Base-by-base conservation (phyloP, 108 stramenopile species). In the Licmophora abbreviata region DNA sequence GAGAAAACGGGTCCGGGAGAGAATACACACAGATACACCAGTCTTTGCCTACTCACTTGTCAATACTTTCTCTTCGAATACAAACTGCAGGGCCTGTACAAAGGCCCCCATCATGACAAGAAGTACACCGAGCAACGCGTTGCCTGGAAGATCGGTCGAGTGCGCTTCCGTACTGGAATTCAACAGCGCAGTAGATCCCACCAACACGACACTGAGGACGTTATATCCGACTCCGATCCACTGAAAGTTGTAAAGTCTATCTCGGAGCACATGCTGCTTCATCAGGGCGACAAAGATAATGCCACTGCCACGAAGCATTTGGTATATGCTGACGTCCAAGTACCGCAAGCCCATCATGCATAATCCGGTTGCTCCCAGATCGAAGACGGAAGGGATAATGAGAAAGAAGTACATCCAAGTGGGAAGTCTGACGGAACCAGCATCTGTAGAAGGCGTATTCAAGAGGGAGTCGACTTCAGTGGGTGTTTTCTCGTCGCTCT, bases 31-130 rank as follows among this genome's bases (percentile, higher is more conserved):
- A n/a, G n/a, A n/a, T n/a, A n/a, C n/a, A n/a, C n/a, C n/a, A n/a
- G n/a, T n/a, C n/a, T n/a, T n/a, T n/a, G n/a, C n/a, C n/a, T n/a
- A n/a, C n/a, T n/a, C n/a, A n/a, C n/a, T n/a, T n/a, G n/a, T n/a
- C n/a, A n/a, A n/a, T n/a, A 94, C 88, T 56, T 89, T 85, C 68
- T 94, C 93, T 51, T 94, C 93, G 53, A 91, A 94, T 6, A 87
- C 88, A 66, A 88, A 91, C 47, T 94, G 93, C 28, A 86, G 43
- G 3, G 85, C 79, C 47, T 88, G 88, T n/a, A 94, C 85, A 38
- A 94, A 80, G 18, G 92, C 86, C 10, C 93, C 93, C 8, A 64
- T 44, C 64, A 94, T 68, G 49, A 94, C 72, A 37, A 91, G 64
- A 8, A 62, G 27, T n/a, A 94, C 69, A 3, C 93, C 93, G 48